Evolutionary conservation across 345 rosid genomes (phyloP).

Genomic region (Eucalyptus urophylla): DNA sequence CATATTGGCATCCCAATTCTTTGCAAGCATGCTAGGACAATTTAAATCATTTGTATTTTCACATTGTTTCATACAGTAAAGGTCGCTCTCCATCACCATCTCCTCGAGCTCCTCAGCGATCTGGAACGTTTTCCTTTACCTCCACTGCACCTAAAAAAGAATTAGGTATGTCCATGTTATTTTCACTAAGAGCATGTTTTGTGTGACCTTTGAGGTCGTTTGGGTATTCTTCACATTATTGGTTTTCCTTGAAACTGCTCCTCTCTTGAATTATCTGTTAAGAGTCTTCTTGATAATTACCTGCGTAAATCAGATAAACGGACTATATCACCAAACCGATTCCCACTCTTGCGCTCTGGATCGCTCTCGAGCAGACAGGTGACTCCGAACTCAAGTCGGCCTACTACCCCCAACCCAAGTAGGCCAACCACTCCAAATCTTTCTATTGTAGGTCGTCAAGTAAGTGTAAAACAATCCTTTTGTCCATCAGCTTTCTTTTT

Average conservation of each 20-base stretch:
- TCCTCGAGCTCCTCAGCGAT: conserved; percentile 40
- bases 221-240: neutral
- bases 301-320: conserved; percentile 41
- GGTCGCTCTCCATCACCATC: conserved; percentile 61
- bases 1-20: neutral
- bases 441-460: conserved; percentile 34
- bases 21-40: neutral
- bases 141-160: conserved; percentile 55
- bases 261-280: neutral
- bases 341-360: conserved; percentile 77
- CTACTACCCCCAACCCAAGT: conserved; percentile 31
- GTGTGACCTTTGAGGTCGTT: neutral
- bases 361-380: conserved; percentile 55
- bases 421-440: conserved; percentile 48
- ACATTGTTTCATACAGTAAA: conserved; percentile 25
- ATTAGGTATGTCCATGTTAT: conserved; percentile 23
- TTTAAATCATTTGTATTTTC: neutral
- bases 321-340: conserved; percentile 68
- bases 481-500: neutral
- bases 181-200: neutral
- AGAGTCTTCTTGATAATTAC: neutral
- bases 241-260: neutral
- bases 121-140: conserved; percentile 71
- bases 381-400: conserved; percentile 53
- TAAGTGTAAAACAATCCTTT: conserved; percentile 4